Evolutionary conservation across 139 green algal species (phyloP), one percentile per base, ranked within the genome.

Genomic region (Chlorella vulgaris): DNA sequence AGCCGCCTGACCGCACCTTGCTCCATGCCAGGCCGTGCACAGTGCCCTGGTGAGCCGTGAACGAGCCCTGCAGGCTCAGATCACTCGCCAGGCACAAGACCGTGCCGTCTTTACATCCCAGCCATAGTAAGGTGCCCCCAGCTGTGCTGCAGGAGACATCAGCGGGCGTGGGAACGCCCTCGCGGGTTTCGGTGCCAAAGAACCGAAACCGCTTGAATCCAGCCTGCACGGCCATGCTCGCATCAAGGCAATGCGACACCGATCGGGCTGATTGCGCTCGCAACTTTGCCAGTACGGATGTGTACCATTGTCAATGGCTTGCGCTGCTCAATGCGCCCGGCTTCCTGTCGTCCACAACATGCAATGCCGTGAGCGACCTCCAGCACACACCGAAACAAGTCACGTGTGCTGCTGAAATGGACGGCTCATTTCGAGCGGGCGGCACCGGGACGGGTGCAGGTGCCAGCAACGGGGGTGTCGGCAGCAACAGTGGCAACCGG

Each of bases 91-190:
- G 90, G 84, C 55, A 90, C 43, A 65, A 89, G 85, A 92, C 83
- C 15, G 39, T 80, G 31, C 90, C 93, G 29, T 89, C 89, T 68
- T 89, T 85, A 13, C 86, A 93, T 3, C 88, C 92, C 8, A 93
- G 86, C 80, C 85, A 90, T 0, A 94, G 29, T 39, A 29, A 55
- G 63, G 62, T 47, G 62, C 36, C 76, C 33, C 63, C 60, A 0
- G 13, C 33, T 29, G 39, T 35, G 19, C n/a, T 55, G 76, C 76
- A 82, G 13, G 63, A 18, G 15, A 82, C 76, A 35, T 82, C 39
- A 21, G 42, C 22, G 31, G 76, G 76, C 0, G 35, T 33, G 24
- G 58, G 51, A 5, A 60, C 47, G 4, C 53, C 53, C 22, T 67
- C 53, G 2, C 36, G 53, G 3, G 13, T 53, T 26, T 68, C 69